Evolutionary conservation across 129 eudicot species (phyloP).

Genomic region (Daucus carota): DNA sequence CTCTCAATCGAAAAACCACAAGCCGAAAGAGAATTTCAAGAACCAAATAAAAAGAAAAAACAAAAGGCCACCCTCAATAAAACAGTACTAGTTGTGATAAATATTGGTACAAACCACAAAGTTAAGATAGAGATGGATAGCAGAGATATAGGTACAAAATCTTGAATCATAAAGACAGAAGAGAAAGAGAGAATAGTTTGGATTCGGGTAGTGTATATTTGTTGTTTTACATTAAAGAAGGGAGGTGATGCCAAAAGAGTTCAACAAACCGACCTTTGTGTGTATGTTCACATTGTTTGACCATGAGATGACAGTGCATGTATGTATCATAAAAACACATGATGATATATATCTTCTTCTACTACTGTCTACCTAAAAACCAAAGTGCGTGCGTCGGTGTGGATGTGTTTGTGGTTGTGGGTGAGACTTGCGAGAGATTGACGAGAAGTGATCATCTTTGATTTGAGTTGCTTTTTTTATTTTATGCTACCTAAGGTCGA

Average conservation of each 20-base stretch:
- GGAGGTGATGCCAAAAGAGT: neutral
- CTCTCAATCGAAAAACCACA: neutral
- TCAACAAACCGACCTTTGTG: neutral
- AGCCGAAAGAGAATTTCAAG: neutral
- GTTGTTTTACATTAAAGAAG: neutral
- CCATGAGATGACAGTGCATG: neutral
- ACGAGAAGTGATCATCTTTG: neutral
- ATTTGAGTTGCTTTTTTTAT: neutral
- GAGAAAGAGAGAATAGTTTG: neutral
- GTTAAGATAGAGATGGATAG: neutral
- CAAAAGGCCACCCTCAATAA: neutral
- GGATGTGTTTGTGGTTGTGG: neutral
- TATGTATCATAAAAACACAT: neutral
- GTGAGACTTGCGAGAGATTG: neutral
- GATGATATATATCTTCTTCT: neutral
- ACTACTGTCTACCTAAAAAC: neutral
- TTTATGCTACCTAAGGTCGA: neutral
- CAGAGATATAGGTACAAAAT: neutral
- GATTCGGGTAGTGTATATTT: neutral
- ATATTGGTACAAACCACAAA: neutral
- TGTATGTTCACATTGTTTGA: conserved; percentile 1
- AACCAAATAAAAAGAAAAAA: neutral
- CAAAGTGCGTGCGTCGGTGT: conserved; percentile 3
- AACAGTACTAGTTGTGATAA: neutral
- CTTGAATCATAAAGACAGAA: neutral